These are phyloP conservation scores for Abortiporus biennis DNA, from an alignment of 1,284 basidiomycete genomes.

Conservation along the genomic window DNA sequence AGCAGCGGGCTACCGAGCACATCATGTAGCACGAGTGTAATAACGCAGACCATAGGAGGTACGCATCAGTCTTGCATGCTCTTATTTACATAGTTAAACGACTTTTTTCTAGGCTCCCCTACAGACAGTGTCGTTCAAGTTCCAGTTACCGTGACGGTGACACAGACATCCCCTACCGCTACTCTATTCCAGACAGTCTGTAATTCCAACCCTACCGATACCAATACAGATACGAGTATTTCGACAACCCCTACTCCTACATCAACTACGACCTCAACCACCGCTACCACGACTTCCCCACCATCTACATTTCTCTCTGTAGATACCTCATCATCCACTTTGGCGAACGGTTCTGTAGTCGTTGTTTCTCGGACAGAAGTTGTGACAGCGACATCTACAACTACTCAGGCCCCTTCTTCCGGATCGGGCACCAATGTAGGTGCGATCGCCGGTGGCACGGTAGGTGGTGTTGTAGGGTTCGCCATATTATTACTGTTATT, in stretches of 20 bases:
- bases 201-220: slow-evolving; percentile 10
- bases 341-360: slow-evolving; percentile 14
- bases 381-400: slow-evolving; percentile 6
- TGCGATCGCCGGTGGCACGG: slow-evolving; percentile 45
- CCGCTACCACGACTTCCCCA: not conserved
- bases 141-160: slow-evolving; percentile 25
- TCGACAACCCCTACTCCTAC: slow-evolving; percentile 4
- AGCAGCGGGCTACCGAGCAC: slow-evolving; percentile 19
- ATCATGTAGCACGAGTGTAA: slow-evolving; percentile 17
- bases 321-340: slow-evolving; percentile 9
- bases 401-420: slow-evolving; percentile 10
- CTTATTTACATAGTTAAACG: slow-evolving; percentile 27
- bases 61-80: no score
- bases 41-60: no score
- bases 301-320: slow-evolving; percentile 8
- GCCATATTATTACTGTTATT: slow-evolving; percentile 27
- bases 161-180: slow-evolving; percentile 26
- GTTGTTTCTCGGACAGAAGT: slow-evolving; percentile 12
- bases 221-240: not conserved
- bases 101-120: slow-evolving; percentile 15
- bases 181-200: slow-evolving; percentile 32
- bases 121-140: no score
- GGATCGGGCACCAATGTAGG: slow-evolving; percentile 20
- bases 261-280: slow-evolving; percentile 6
- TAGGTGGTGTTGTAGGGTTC: slow-evolving; percentile 46